Percentiles rank a stretch among this genome's conserved stretches.
Conservation (phyloP, 2,329 filamentous ascomycete genomes). For the Chaetomium sp. region DNA sequence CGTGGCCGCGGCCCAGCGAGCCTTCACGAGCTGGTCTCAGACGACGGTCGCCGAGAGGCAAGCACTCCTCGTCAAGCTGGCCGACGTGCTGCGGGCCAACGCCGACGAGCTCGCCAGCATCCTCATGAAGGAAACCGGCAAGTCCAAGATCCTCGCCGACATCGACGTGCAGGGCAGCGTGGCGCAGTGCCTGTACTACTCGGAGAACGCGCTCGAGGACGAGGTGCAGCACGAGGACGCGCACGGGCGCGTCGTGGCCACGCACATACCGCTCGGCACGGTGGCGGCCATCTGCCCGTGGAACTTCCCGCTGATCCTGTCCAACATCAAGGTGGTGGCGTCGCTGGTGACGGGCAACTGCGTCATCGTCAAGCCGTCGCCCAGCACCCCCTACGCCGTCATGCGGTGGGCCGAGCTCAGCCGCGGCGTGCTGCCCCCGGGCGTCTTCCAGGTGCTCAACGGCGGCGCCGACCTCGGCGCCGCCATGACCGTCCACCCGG, state of each 20-base stretch:
- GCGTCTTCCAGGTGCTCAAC: slow-evolving; percentile 58
- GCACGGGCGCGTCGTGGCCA: slow-evolving; percentile 45
- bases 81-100: slow-evolving; percentile 45
- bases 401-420: slow-evolving; percentile 57
- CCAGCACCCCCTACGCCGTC: slow-evolving; percentile 55
- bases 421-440: slow-evolving; percentile 53
- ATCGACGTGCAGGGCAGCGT: slow-evolving; percentile 45
- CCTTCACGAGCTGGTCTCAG: slow-evolving; percentile 51
- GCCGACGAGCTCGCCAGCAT: slow-evolving; percentile 48
- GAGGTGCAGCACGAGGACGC: slow-evolving; percentile 52
- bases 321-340: slow-evolving; percentile 53
- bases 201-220: slow-evolving; percentile 46
- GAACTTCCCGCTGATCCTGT: slow-evolving; percentile 57
- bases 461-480: slow-evolving; percentile 58
- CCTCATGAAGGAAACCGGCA: slow-evolving; percentile 54
- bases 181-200: slow-evolving; percentile 44
- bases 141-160: slow-evolving; percentile 45
- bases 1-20: slow-evolving; percentile 48
- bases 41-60: slow-evolving; percentile 46
- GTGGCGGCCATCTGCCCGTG: slow-evolving; percentile 61
- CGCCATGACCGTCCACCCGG: slow-evolving; percentile 55
- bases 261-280: slow-evolving; percentile 52
- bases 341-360: slow-evolving; percentile 55
- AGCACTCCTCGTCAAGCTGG: slow-evolving; percentile 40
- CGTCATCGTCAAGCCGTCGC: slow-evolving; percentile 61